Base-by-base conservation (phyloP, 192 early-diverging fungal genomes). In the Coemansia sp. region DNA sequence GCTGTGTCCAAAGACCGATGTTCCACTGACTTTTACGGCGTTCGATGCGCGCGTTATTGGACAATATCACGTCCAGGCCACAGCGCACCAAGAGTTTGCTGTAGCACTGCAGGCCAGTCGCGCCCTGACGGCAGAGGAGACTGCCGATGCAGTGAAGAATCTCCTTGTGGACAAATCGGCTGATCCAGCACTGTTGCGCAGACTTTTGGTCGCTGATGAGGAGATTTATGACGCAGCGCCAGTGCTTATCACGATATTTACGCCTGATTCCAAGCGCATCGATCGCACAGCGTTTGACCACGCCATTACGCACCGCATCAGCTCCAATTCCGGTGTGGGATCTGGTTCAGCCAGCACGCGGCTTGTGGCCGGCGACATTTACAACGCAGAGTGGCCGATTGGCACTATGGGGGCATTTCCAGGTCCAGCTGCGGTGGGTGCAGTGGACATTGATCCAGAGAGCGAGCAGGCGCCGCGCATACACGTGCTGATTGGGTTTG, bases 201-300 rank as follows among this genome's bases (percentile, higher is more conserved):
- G 59, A 21, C 56, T 81, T 65, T 38, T 75, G 24, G 66, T 81
- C 29, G 78, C 78, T 15, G 78, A 81, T 22, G 72, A 81, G 52
- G 78, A 81, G 56, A 61, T 75, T 3, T 81, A 72, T 43, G 78
- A 81, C 41, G 72, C 78, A 22, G 72, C 78, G 19, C 78, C 78
- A 4, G 63, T 81, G 6, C 58, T 75, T 47, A 51, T 69, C 25
- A 81, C 72, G 1, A 48, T 81, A 11, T 81, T 81, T 23, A 68
- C 78, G 23, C 78, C 78, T 25, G 64, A 73, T 7, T 48, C 69
- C 19, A 25, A 35, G 4, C 32, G 41, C 58, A 32, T 53, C 9
- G 77, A 74, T 59, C 77, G 68, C 58, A 73, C 77, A 1, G 77
- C 77, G 0, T 80, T 63, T 22, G 77, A 80, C 56, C 57, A 56